Evolutionary conservation across 148 eudicot genomes (phyloP).

Genomic region (Agrostemma githago): DNA sequence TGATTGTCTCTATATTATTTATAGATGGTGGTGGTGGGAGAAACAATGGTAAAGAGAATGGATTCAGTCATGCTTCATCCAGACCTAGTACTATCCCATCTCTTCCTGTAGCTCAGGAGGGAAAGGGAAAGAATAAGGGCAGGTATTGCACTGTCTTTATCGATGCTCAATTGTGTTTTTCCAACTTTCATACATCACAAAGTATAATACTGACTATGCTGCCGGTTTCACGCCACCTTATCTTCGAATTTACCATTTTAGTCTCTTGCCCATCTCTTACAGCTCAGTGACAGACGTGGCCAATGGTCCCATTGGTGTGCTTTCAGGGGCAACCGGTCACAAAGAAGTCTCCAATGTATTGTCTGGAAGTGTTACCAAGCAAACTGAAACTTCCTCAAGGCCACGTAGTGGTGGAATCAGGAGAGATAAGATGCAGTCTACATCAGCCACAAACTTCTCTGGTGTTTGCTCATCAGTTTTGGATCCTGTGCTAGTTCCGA

Average conservation of each 20-base stretch:
- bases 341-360: constrained; percentile 27
- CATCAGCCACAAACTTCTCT: constrained; percentile 24
- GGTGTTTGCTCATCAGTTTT: constrained; percentile 49
- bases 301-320: constrained; percentile 42
- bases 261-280: constrained; percentile 32
- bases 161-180: not conserved
- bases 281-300: constrained; percentile 39
- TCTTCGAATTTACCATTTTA: constrained; percentile 19
- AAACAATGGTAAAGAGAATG: constrained; percentile 50
- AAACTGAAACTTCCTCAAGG: constrained; percentile 29
- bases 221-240: constrained; percentile 5
- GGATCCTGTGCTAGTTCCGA: constrained; percentile 53
- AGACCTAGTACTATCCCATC: constrained; percentile 27
- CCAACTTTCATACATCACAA: not conserved
- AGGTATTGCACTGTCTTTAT: constrained; percentile 36
- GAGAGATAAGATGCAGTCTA: constrained; percentile 24
- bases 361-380: constrained; percentile 23
- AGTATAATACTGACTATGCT: not conserved
- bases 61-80: constrained; percentile 37
- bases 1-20: not conserved
- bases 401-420: constrained; percentile 28
- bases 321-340: constrained; percentile 35
- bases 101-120: constrained; percentile 39
- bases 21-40: constrained; percentile 56
- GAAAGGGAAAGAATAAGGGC: constrained; percentile 32